These are phyloP conservation scores for Ceriops zippeliana DNA, from an alignment of 345 rosid species.

Conservation along the genomic window DNA sequence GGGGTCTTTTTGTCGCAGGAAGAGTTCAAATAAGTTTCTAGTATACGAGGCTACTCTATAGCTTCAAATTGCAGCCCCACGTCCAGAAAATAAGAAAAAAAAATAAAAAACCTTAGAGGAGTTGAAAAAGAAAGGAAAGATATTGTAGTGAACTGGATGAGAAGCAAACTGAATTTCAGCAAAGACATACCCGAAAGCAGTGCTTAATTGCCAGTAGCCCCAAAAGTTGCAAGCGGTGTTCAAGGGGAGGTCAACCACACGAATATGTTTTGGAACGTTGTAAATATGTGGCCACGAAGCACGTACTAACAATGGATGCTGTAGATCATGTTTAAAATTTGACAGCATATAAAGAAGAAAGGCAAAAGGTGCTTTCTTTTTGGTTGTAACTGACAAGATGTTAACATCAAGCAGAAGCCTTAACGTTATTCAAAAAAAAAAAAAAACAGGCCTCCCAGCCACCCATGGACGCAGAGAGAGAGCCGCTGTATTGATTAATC, in stretches of 20 bases:
- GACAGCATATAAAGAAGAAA: conserved; percentile 9
- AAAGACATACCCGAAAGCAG: conserved; percentile 1
- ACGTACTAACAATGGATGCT: conserved; percentile 1
- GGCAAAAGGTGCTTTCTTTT: background rate
- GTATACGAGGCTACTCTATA: no score
- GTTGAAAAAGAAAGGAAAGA: conserved; percentile 21
- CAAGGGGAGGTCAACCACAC: conserved; percentile 2
- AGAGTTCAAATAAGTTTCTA: background rate
- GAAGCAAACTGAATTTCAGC: conserved; percentile 34
- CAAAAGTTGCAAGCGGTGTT: background rate
- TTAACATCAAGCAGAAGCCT: no score
- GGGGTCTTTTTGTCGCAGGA: background rate
- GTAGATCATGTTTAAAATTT: conserved; percentile 1
- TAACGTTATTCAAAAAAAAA: no score
- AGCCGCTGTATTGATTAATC: no score
- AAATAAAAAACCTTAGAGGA: background rate
- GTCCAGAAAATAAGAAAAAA: background rate
- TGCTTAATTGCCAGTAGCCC: background rate
- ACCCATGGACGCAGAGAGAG: no score
- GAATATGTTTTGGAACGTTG: conserved; percentile 20
- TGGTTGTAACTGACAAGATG: no score
- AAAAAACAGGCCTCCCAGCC: no score
- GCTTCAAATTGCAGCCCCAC: conserved; percentile 24
- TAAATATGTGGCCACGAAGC: conserved; percentile 7
- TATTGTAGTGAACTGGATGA: conserved; percentile 31